Percentiles rank a stretch among this genome's conserved stretches.
These are phyloP conservation scores for Fonsecaea monophora DNA, from an alignment of 2,329 filamentous ascomycete genomes.

Conservation along the genomic window DNA sequence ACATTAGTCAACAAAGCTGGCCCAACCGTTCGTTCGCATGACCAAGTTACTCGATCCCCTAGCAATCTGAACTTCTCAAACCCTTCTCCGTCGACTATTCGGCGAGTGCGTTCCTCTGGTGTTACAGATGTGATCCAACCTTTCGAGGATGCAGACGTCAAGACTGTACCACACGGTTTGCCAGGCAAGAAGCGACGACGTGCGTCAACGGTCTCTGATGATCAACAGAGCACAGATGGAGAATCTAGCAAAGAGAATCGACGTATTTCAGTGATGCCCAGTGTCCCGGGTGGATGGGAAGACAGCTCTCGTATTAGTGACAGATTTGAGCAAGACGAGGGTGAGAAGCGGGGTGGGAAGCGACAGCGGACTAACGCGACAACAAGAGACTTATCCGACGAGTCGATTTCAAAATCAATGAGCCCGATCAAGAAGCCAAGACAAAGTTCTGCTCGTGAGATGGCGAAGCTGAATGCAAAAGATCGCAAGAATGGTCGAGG, in stretches of 20 bases:
- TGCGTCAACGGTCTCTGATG: slow-evolving; percentile 35
- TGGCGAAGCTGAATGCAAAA: slow-evolving; percentile 37
- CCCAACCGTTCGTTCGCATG: slow-evolving; percentile 29
- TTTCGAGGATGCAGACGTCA: slow-evolving; percentile 38
- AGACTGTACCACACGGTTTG: slow-evolving; percentile 41
- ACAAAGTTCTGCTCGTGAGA: slow-evolving; percentile 36
- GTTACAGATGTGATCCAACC: slow-evolving; percentile 35
- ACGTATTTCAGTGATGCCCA: slow-evolving; percentile 33
- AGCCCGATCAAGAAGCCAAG: slow-evolving; percentile 27
- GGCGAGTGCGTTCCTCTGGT: slow-evolving; percentile 49
- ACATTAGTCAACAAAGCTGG: slow-evolving; percentile 35
- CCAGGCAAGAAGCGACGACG: slow-evolving; percentile 46
- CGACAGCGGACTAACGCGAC: slow-evolving; percentile 27
- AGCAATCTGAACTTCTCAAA: slow-evolving; percentile 47
- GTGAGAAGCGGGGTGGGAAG: slow-evolving; percentile 37
- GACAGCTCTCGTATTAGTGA: slow-evolving; percentile 19
- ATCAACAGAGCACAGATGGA: slow-evolving; percentile 32
- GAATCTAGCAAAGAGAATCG: slow-evolving; percentile 37
- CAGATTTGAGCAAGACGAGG: slow-evolving; percentile 38
- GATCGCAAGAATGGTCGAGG: slow-evolving; percentile 38
- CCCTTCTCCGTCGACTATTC: slow-evolving; percentile 48
- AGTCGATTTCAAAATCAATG: not conserved
- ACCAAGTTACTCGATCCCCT: slow-evolving; percentile 35
- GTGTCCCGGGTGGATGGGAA: slow-evolving; percentile 38
- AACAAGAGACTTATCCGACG: slow-evolving; percentile 26